phyloP scores from a whole-genome alignment of 2,329 filamentous ascomycete genomes.

The Capronia americana region DNA sequence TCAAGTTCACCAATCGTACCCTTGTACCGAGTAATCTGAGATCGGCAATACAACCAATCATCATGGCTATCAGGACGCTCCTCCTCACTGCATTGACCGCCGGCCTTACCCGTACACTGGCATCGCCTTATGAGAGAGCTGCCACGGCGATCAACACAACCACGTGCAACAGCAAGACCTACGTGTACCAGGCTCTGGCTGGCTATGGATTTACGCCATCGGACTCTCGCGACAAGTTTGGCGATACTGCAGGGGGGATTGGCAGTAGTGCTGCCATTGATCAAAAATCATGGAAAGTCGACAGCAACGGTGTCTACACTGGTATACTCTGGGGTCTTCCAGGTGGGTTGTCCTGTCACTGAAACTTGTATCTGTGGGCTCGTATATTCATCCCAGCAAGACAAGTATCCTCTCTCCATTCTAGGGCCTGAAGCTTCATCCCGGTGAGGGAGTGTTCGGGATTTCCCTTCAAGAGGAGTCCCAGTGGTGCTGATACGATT shows the following conservation, averaged over 20 bases:
- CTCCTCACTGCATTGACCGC: conserved; percentile 26
- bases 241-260: conserved; percentile 71
- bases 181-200: conserved; percentile 70
- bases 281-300: conserved; percentile 63
- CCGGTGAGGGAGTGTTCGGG: not conserved
- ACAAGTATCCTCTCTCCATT: not conserved
- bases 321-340: conserved; percentile 69
- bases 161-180: conserved; percentile 66
- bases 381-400: not conserved
- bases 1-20: conserved; percentile 11
- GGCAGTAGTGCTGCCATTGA: conserved; percentile 72
- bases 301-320: conserved; percentile 58
- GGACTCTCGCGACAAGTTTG: conserved; percentile 68
- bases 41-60: conserved; percentile 12
- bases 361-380: not conserved
- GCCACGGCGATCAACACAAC: conserved; percentile 53
- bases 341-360: not conserved
- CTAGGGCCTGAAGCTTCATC: not conserved
- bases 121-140: conserved; percentile 23
- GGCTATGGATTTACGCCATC: conserved; percentile 69
- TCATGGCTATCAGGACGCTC: conserved; percentile 25
- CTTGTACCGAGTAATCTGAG: not conserved
- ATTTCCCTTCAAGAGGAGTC: not conserved
- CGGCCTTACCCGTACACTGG: conserved; percentile 28
- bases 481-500: too few species aligned